Evolutionary conservation across 257 asterid species (phyloP), one percentile per base, ranked within the genome.

Genomic region (Apocynum venetum): DNA sequence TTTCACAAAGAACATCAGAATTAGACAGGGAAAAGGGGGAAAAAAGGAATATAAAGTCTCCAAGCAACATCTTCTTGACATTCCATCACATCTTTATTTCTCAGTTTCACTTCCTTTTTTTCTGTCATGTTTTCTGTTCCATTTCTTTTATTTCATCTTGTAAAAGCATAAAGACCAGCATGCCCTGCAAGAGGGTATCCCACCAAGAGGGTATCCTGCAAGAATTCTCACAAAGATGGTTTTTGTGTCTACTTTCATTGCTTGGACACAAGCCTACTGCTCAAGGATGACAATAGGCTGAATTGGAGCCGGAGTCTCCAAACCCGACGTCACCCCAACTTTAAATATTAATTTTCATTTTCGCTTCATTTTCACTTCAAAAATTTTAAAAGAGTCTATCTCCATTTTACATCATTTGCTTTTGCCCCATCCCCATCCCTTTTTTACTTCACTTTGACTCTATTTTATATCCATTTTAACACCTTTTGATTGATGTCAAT

Each of bases 111-210:
- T 53, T 15, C 8, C 71, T 43, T 3, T 75, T 53, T 53, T 13
- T 75, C 31, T 67, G n/a, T 46, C 38, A 40, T 12, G 40, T 10
- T 64, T 65, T 44, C 36, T 25, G 40, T 67, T 44, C 36, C 3
- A 14, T 78, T 25, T 25, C 35, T n/a, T 43, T 68, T 12, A 49
- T 49, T 10, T 49, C 57, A 31, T 15, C 8, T 2, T 41, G 49
- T 17, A 56, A 61, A 59, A 71, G 64, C 77, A 78, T 7, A 71
- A 35, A 47, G 67, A 59, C 55, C 77, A 55, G 38, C 36, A 19
- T 60, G 10, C 52, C 52, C 52, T 70, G n/a, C n/a, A n/a, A n/a
- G n/a, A n/a, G n/a, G n/a, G 89, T 81, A 78, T 84, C 82, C 93
- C 87, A 79, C 84, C 72, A 73, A 60, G 59, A 80, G 68, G 71